Evolutionary conservation across 805 yeast genomes (phyloP), one percentile per base, ranked within the genome.

Genomic region (Candida ipomoeae): DNA sequence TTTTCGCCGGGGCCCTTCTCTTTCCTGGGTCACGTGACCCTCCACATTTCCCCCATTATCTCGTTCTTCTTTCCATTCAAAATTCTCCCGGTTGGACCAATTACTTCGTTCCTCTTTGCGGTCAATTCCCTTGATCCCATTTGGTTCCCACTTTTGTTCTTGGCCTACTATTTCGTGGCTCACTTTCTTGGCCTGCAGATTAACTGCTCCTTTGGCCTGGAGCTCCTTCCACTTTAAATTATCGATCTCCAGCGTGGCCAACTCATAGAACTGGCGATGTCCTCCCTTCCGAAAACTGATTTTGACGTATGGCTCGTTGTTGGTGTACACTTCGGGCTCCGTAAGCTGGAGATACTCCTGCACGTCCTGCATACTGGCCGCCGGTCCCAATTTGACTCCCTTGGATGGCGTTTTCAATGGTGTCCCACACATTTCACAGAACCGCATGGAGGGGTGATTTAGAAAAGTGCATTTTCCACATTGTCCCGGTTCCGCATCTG

Each of bases 361-460:
- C 26, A 50, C 26, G 5, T 48, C 47, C 18, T 32, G 47, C 20
- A 32, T 26, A 14, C 8, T 6, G 23, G 14, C 11, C 11, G 26
- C 11, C 6, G 15, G 39, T 6, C 20, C 18, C 10, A 20, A 11
- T n/a, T 37, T 37, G 1, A 6, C 15, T 15, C 6, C 15, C 14
- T 18, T 14, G 21, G 46, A 33, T n/a, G 15, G 18, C 26, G 6
- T n/a, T 37, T 51, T 50, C 21, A 55, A 50, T 8, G 55, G 51
- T 2, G 84, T 73, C 0, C 96, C 97, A 69, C 98, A 92, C 62
- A 94, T 78, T 65, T 92, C 99, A 66, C 99, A 92, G 54, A 74
- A 75, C 35, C 74, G 67, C 74, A 92, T 72, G 2, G 87, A 81
- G 0, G 90, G 87, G 64, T 91, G 96, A 63, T 92, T 94, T 11